Conservation (phyloP, 2,329 filamentous ascomycete genomes). For the Acrodontium crateriforme region DNA sequence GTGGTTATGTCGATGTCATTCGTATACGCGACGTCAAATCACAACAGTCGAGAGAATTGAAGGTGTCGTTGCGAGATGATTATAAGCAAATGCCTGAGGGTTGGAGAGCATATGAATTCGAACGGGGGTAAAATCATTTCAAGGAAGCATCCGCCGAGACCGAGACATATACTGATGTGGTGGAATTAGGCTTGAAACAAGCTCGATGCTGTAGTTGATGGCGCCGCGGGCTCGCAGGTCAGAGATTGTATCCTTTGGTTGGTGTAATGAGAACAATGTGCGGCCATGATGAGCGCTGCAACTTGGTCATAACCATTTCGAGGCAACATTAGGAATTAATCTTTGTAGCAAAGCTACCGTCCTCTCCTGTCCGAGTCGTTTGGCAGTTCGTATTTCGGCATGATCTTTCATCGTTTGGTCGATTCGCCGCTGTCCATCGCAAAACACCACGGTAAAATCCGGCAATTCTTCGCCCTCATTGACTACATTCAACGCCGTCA, state of each 20-base stretch:
- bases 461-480: constrained; percentile 24
- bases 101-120: constrained; percentile 12
- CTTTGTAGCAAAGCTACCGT: constrained; percentile 19
- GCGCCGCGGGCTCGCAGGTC: neutral
- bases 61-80: constrained; percentile 4
- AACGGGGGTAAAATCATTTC: constrained; percentile 7
- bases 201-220: constrained; percentile 1
- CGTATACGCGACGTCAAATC: constrained; percentile 2
- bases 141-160: too few species aligned
- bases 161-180: too few species aligned
- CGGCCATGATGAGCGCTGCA: neutral
- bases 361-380: constrained; percentile 19
- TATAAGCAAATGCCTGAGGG: constrained; percentile 7
- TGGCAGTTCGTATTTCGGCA: constrained; percentile 17
- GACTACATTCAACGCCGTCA: constrained; percentile 25
- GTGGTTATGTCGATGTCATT: constrained; percentile 8
- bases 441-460: constrained; percentile 33
- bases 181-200: neutral
- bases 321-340: constrained; percentile 21
- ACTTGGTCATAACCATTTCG: constrained; percentile 21
- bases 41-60: constrained; percentile 4
- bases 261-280: neutral
- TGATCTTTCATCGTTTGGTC: constrained; percentile 25
- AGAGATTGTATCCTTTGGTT: neutral
- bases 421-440: constrained; percentile 23